phyloP scores from a whole-genome alignment of 2,329 filamentous ascomycete genomes.

The Drechslera avenae region DNA sequence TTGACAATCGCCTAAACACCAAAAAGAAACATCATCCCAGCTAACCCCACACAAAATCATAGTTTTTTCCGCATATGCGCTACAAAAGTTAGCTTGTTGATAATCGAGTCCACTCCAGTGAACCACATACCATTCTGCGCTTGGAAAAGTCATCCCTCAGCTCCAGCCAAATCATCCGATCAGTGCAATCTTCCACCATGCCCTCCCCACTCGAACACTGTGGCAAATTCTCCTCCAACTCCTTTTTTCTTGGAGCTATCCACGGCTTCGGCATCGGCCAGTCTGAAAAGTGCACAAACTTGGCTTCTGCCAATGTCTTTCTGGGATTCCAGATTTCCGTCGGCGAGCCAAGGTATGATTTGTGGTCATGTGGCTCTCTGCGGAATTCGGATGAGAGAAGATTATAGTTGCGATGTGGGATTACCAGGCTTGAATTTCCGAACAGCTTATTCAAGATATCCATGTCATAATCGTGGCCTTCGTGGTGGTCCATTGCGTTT shows the following conservation, averaged over 20 bases:
- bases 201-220: too few relatives aligned
- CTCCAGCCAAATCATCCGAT: neutral
- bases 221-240: neutral
- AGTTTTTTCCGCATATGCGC: too few relatives aligned
- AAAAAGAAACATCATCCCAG: too few relatives aligned
- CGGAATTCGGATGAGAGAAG: too few relatives aligned
- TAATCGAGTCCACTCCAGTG: too few relatives aligned
- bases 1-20: too few relatives aligned
- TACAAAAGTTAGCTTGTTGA: too few relatives aligned
- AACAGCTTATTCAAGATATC: too few relatives aligned
- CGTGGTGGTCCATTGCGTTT: slow-evolving; percentile 16
- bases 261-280: neutral
- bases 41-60: too few relatives aligned
- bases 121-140: neutral
- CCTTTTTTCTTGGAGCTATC: neutral
- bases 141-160: neutral
- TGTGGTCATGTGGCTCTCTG: slow-evolving; percentile 48
- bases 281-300: slow-evolving; percentile 66
- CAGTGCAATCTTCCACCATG: neutral
- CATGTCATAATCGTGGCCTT: slow-evolving; percentile 7
- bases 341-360: slow-evolving; percentile 51
- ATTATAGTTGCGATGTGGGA: too few relatives aligned
- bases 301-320: slow-evolving; percentile 59
- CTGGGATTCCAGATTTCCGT: slow-evolving; percentile 61
- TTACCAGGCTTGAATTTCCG: too few relatives aligned